phyloP scores from a whole-genome alignment of 192 early-diverging fungal species.

The Linnemannia elongata region DNA sequence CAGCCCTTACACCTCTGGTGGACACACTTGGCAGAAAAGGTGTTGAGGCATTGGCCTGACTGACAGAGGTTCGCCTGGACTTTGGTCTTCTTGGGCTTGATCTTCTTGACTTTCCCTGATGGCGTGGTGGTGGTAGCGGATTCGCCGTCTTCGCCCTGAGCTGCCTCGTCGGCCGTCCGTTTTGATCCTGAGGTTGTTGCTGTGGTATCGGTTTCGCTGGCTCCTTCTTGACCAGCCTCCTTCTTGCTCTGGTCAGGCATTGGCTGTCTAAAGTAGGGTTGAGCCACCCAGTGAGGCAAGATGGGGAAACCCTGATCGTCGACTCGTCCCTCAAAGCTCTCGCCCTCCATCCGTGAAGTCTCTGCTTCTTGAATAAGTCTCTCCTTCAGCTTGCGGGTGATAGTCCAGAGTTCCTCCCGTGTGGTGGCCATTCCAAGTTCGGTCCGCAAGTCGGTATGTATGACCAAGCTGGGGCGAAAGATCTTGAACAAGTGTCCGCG shows the following conservation, averaged over 20 bases:
- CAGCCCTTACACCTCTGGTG: slow-evolving; percentile 46
- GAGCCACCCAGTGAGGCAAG: slow-evolving; percentile 77
- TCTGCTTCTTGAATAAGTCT: slow-evolving; percentile 60
- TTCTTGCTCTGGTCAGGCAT: slow-evolving; percentile 32
- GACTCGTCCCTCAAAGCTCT: slow-evolving; percentile 24
- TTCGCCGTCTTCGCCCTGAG: not conserved
- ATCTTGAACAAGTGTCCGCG: slow-evolving; percentile 96
- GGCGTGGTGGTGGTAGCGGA: not conserved
- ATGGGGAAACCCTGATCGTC: slow-evolving; percentile 67
- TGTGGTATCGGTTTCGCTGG: not conserved
- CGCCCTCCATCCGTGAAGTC: slow-evolving; percentile 18
- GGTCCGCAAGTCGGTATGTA: slow-evolving; percentile 85
- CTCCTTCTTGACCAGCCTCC: not conserved
- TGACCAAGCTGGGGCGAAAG: slow-evolving; percentile 78
- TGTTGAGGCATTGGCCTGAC: slow-evolving; percentile 19
- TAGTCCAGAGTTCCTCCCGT: slow-evolving; percentile 69
- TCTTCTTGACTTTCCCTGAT: slow-evolving; percentile 20
- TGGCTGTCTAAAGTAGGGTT: slow-evolving; percentile 73
- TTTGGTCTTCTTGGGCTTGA: slow-evolving; percentile 30
- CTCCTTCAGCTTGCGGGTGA: slow-evolving; percentile 72
- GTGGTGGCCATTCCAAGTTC: slow-evolving; percentile 71
- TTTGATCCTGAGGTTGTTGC: not conserved
- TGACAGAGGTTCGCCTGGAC: slow-evolving; percentile 23
- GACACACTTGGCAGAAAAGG: slow-evolving; percentile 36
- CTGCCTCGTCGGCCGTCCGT: slow-evolving; percentile 19